These are phyloP conservation scores for Karstenula rhodostoma DNA, from an alignment of 2,329 filamentous ascomycete species.

Conservation along the genomic window DNA sequence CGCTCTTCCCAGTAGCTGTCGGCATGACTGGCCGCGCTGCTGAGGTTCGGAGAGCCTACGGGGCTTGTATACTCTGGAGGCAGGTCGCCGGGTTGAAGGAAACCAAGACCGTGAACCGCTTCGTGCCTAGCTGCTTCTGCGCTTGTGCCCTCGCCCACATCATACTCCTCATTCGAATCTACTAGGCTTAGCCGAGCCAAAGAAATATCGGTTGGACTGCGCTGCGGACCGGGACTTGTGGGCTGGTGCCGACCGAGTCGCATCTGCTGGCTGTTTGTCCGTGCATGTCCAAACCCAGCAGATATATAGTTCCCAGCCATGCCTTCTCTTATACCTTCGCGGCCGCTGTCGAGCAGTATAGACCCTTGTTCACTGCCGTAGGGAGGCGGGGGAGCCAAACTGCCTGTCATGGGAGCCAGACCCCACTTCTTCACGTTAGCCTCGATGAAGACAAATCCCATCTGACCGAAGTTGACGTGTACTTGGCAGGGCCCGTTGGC, in stretches of 20 bases:
- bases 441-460: conserved; percentile 98
- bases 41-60: conserved; percentile 44
- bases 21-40: conserved; percentile 64
- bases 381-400: conserved; percentile 90
- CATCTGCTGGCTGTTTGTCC: conserved; percentile 80
- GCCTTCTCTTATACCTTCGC: conserved; percentile 62
- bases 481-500: conserved; percentile 92
- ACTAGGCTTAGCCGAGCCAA: conserved; percentile 83
- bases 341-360: conserved; percentile 87
- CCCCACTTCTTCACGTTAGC: conserved; percentile 99
- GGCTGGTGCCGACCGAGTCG: conserved; percentile 72
- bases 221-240: conserved; percentile 85
- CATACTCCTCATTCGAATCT: conserved; percentile 63
- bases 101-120: conserved; percentile 41
- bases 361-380: conserved; percentile 98
- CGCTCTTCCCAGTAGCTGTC: conserved; percentile 58
- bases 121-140: conserved; percentile 34
- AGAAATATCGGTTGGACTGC: conserved; percentile 95
- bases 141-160: conserved; percentile 77
- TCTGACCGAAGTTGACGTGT: conserved; percentile 97
- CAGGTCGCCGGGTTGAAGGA: conserved; percentile 48
- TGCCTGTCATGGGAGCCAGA: conserved; percentile 92
- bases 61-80: conserved; percentile 61
- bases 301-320: conserved; percentile 59
- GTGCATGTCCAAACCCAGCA: conserved; percentile 65